A percentile compares a stretch with the other conserved stretches of the same genome.
These are phyloP conservation scores for Schizophyllum commune DNA, from an alignment of 1,284 basidiomycete genomes.

Conservation along the genomic window DNA sequence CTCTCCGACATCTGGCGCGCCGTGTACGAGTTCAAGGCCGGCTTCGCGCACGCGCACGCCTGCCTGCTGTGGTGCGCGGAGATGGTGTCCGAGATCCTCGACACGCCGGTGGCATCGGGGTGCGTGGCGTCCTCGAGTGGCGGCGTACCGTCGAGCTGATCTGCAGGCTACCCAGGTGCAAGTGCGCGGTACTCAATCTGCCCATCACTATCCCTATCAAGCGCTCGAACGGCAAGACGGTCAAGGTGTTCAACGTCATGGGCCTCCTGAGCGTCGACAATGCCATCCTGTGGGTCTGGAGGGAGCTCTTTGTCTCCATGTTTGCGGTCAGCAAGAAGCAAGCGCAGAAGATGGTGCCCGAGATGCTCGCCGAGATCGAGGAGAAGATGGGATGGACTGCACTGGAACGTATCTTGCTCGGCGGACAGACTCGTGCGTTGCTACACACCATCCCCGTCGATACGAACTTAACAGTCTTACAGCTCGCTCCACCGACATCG, in stretches of 20 bases:
- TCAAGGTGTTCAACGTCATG: constrained; percentile 43
- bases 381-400: constrained; percentile 37
- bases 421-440: constrained; percentile 37
- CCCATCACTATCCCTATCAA: constrained; percentile 39
- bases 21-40: constrained; percentile 46
- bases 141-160: neutral
- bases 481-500: neutral
- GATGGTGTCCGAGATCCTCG: constrained; percentile 35
- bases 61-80: constrained; percentile 45
- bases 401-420: constrained; percentile 43
- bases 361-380: constrained; percentile 52
- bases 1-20: constrained; percentile 52
- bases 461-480: neutral
- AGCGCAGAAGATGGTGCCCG: constrained; percentile 31
- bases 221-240: constrained; percentile 29
- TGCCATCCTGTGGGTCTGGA: constrained; percentile 59
- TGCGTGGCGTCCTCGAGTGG: constrained; percentile 20
- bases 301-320: constrained; percentile 52
- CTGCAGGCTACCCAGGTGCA: constrained; percentile 28
- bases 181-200: constrained; percentile 38
- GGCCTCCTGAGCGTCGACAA: constrained; percentile 41
- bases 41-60: constrained; percentile 44
- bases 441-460: neutral
- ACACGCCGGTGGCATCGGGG: constrained; percentile 32
- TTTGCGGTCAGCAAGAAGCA: constrained; percentile 30